Evolutionary conservation across 257 asterid genomes (phyloP).

Genomic region (Penstemon newberryi): DNA sequence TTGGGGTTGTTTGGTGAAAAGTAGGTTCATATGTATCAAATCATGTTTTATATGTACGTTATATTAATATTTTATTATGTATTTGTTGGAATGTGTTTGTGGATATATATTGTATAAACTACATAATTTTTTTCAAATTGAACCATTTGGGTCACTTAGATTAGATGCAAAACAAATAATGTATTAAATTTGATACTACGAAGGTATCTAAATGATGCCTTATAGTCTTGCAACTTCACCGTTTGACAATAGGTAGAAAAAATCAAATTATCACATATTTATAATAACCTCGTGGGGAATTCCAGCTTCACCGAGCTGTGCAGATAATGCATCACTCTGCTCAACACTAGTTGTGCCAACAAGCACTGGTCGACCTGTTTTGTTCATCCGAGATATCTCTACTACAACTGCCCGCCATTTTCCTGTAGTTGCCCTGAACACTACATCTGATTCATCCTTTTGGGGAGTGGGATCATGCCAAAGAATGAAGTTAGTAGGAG

Average conservation of each 20-base stretch:
- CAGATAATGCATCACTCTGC: constrained; percentile 93
- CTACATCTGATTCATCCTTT: constrained; percentile 97
- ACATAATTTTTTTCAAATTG: no score
- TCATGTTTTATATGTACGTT: no score
- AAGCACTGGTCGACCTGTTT: constrained; percentile 94
- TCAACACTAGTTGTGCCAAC: constrained; percentile 99
- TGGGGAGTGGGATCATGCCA: constrained; percentile 12
- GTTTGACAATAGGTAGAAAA: constrained; percentile 16
- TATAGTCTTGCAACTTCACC: constrained; percentile 17
- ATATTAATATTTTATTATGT: no score
- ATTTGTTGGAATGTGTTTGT: no score
- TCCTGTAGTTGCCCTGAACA: constrained; percentile 83
- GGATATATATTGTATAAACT: no score
- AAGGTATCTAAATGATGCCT: background rate
- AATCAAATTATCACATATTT: background rate
- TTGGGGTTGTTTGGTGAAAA: no score
- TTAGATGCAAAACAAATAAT: no score
- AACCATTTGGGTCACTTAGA: no score
- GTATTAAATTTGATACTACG: no score
- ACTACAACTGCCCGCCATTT: constrained; percentile 97
- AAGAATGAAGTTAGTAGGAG: constrained; percentile 27
- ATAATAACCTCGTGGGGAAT: constrained; percentile 82
- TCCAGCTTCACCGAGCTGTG: constrained; percentile 82
- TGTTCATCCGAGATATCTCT: constrained; percentile 95
- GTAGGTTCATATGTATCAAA: no score